Evolutionary conservation across 2,329 filamentous ascomycete species (phyloP).

Genomic region (Cladosporium colombiae): DNA sequence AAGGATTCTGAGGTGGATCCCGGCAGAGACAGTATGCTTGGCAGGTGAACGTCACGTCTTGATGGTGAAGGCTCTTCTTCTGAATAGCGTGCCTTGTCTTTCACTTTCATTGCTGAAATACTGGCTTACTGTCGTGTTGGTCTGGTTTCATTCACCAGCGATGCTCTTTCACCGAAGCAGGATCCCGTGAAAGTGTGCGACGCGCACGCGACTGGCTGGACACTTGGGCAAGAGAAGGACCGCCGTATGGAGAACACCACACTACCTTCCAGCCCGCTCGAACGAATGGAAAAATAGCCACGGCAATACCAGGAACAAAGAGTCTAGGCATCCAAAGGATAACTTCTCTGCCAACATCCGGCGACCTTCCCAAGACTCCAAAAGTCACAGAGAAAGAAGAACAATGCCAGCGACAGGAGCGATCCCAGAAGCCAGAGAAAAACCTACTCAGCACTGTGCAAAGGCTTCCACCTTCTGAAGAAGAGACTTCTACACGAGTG

Average conservation of each 20-base stretch:
- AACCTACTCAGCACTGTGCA: background rate
- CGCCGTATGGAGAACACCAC: background rate
- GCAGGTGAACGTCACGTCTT: slow-evolving; percentile 3
- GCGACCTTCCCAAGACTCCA: background rate
- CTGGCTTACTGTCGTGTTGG: too few relatives aligned
- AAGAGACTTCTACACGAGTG: background rate
- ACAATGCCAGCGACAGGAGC: background rate
- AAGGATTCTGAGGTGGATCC: slow-evolving; percentile 3
- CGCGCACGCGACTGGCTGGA: background rate
- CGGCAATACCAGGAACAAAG: background rate
- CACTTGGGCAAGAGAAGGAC: background rate
- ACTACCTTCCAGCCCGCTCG: background rate
- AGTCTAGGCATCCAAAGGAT: background rate
- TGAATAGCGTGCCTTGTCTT: background rate
- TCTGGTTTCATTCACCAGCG: background rate
- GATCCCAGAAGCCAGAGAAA: background rate
- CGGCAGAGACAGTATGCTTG: background rate
- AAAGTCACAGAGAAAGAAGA: background rate
- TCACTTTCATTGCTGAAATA: background rate
- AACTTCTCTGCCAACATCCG: background rate
- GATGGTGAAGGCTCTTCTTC: background rate
- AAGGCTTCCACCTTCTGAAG: background rate
- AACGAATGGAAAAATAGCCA: background rate
- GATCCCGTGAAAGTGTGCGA: background rate
- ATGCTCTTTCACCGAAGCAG: background rate